Percentiles rank a stretch among this genome's conserved stretches.
These are phyloP conservation scores for Cercospora sojina DNA, from an alignment of 2,329 filamentous ascomycete species.

Conservation along the genomic window DNA sequence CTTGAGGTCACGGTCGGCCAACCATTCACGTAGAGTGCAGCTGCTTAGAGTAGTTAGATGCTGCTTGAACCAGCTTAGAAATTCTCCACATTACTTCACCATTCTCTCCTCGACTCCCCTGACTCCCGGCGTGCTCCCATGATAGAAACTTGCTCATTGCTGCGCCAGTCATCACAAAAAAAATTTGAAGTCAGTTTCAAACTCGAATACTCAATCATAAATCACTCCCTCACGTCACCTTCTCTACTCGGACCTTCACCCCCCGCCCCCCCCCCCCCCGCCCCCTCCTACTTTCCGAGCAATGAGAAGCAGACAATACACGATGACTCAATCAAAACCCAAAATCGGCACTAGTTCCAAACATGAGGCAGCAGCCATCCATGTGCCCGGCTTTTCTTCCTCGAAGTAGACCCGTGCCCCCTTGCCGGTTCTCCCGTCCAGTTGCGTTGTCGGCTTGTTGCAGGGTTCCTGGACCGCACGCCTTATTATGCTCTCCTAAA, in stretches of 20 bases:
- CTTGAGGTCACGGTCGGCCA: not conserved
- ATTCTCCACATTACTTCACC: not conserved
- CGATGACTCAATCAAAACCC: not conserved
- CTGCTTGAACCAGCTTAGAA: not conserved
- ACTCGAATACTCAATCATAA: too few relatives aligned
- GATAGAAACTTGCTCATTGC: not conserved
- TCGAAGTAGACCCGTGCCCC: too few relatives aligned
- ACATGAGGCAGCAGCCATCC: too few relatives aligned
- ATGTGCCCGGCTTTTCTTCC: not conserved
- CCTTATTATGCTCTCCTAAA: not conserved
- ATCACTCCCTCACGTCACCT: too few relatives aligned
- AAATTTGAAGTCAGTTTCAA: too few relatives aligned
- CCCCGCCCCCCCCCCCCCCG: too few relatives aligned
- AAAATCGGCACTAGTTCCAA: not conserved
- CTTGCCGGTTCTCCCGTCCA: not conserved
- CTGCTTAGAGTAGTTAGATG: not conserved
- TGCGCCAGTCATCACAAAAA: not conserved
- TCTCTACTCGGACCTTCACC: too few relatives aligned
- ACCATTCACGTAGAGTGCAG: not conserved
- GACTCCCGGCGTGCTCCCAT: not conserved
- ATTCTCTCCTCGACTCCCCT: not conserved
- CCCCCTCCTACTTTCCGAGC: not conserved
- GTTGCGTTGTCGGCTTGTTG: not conserved
- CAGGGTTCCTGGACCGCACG: not conserved
- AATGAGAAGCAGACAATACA: not conserved